Percentiles rank a stretch among this genome's conserved stretches.
These are phyloP conservation scores for Pythium diclinum DNA, from an alignment of 352 stramenopile genomes.

Conservation along the genomic window DNA sequence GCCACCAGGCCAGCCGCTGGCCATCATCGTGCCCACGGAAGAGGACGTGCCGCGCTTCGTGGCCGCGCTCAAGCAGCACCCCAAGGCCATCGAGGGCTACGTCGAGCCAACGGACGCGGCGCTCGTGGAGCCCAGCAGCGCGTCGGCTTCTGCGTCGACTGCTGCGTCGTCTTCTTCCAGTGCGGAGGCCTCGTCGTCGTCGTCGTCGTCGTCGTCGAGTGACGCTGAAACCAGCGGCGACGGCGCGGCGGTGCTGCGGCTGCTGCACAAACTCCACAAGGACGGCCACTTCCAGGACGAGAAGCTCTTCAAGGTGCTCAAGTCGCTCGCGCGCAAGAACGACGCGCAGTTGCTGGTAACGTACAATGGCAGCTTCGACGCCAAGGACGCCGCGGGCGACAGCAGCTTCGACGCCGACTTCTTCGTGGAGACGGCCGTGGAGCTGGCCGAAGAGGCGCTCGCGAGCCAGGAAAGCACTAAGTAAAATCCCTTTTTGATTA, in stretches of 20 bases:
- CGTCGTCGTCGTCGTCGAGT: conserved; percentile 3
- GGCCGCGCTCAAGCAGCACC: conserved; percentile 47
- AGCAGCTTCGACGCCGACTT: conserved; percentile 72
- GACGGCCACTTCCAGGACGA: conserved; percentile 70
- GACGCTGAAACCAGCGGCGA: conserved; percentile 15
- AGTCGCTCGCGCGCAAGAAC: conserved; percentile 83
- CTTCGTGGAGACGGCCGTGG: conserved; percentile 80
- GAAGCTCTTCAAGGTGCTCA: conserved; percentile 70
- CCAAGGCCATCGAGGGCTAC: conserved; percentile 60
- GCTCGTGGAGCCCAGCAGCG: background rate
- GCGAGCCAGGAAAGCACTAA: conserved; percentile 22
- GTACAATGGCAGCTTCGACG: conserved; percentile 73
- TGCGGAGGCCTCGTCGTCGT: conserved; percentile 3
- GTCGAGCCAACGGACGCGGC: conserved; percentile 17
- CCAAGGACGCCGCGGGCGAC: conserved; percentile 22
- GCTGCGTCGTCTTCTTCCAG: background rate
- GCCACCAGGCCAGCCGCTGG: conserved; percentile 60
- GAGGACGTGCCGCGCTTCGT: conserved; percentile 64
- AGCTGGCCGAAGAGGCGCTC: conserved; percentile 69
- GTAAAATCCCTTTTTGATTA: conserved; percentile 8
- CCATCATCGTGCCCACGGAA: conserved; percentile 69
- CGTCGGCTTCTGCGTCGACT: background rate
- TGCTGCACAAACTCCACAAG: conserved; percentile 78
- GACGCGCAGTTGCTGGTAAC: conserved; percentile 73
- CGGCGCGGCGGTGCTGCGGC: conserved; percentile 66